A percentile compares a stretch with the other conserved stretches of the same genome.
phyloP scores from a whole-genome alignment of 345 rosid species.

The Garcia nutans region DNA sequence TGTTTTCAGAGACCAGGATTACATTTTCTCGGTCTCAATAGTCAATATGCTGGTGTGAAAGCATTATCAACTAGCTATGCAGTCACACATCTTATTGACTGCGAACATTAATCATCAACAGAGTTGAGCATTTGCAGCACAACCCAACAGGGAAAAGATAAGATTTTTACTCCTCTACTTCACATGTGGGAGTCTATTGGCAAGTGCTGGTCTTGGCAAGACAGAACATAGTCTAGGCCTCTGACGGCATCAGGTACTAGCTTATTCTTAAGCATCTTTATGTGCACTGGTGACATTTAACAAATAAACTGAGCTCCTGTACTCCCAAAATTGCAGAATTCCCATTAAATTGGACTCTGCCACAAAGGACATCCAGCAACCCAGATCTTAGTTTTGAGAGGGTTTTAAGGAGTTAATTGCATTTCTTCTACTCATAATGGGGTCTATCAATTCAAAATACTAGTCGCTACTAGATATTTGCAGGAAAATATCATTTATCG shows the following conservation, averaged over 20 bases:
- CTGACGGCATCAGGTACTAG: background rate
- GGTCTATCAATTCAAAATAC: background rate
- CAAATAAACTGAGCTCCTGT: background rate
- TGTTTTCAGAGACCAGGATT: too few relatives aligned
- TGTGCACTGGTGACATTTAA: background rate
- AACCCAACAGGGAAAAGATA: background rate
- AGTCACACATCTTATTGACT: background rate
- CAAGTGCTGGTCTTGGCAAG: background rate
- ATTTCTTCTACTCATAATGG: background rate
- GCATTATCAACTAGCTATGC: background rate
- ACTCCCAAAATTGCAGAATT: background rate
- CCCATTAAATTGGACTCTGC: background rate
- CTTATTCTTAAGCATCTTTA: background rate
- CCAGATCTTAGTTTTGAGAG: background rate
- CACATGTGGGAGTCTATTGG: background rate
- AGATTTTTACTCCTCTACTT: background rate
- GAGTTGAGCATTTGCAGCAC: background rate
- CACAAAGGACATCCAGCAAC: background rate
- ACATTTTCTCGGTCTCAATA: too few relatives aligned
- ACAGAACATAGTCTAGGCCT: background rate
- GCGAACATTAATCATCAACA: conserved; percentile 1
- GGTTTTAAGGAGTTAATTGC: background rate
- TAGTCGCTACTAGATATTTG: background rate
- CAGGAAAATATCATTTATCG: background rate
- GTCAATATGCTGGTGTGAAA: too few relatives aligned